Evolutionary conservation across 371 early-diverging fungal genomes (phyloP).

Genomic region (Mucor plumbeus): DNA sequence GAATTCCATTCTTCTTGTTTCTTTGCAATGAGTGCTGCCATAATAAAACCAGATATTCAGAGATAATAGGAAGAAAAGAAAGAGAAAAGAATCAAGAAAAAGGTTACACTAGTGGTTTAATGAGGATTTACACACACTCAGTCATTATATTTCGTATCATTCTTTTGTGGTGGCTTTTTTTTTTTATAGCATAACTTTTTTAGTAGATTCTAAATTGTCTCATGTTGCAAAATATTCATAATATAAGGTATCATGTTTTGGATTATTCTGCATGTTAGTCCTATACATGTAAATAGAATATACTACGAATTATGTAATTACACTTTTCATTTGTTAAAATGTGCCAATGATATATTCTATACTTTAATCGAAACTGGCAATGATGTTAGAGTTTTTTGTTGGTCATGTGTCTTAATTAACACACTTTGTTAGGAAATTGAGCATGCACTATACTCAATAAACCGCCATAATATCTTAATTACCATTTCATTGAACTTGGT

Average conservation of each 20-base stretch:
- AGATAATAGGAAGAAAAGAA: background rate
- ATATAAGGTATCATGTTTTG: background rate
- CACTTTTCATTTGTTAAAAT: background rate
- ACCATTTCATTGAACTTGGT: too few relatives aligned
- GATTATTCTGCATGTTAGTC: background rate
- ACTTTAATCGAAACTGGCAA: background rate
- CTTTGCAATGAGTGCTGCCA: slow-evolving; percentile 20
- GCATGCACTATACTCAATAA: too few relatives aligned
- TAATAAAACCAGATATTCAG: background rate
- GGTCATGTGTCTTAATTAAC: too few relatives aligned
- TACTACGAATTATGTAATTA: background rate
- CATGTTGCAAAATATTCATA: background rate
- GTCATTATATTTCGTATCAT: background rate
- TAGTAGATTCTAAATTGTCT: background rate
- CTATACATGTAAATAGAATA: background rate
- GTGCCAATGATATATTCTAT: too few relatives aligned
- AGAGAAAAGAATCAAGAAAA: background rate
- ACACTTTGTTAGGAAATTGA: too few relatives aligned
- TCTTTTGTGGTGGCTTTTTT: background rate
- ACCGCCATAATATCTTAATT: too few relatives aligned
- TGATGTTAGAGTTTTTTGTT: background rate
- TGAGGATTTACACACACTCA: too few relatives aligned
- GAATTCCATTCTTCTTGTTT: slow-evolving; percentile 25
- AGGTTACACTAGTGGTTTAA: background rate
- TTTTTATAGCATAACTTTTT: background rate